Base-by-base conservation (phyloP, 2,329 filamentous ascomycete species). In the Tolypocladium ophioglossoides region DNA sequence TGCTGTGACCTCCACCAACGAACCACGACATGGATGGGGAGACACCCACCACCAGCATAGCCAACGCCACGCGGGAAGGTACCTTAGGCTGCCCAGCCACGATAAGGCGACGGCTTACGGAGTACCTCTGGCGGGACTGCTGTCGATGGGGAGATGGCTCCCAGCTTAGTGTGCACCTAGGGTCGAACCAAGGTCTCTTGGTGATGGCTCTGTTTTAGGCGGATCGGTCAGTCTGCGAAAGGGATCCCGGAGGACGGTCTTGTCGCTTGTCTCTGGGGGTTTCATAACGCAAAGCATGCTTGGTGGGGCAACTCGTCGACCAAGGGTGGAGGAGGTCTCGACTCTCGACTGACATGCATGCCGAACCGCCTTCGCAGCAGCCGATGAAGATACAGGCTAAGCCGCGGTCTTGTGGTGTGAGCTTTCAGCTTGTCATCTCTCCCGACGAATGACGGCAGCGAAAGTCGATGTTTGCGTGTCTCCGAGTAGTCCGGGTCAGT, bases 51-150 rank as follows among this genome's bases (percentile, higher is more conserved):
- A 53, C 54, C 27, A 7, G 2, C 27, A 44, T 16, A n/a, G 32
- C 27, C 22, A 32, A 50, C 56, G 55, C 56, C 56, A 58, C 56
- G 41, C 56, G 49, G 55, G 44, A 55, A 40, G 30, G 52, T 12
- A 46, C 51, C 41, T 46, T n/a, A 27, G 51, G 34, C 51, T 18
- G 37, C 39, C 51, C 39, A 35, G 30, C 39, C 51, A 22, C 30
- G 51, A 38, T 32, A 52, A 52, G 51, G 32, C 41, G 7, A n/a
- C 51, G 14, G 27, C 22, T 22, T 35, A 30, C n/a, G 30, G n/a
- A n/a, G n/a, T n/a, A 46, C 18, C 18, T 18, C 44, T 34, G 18
- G 18, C 20, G 14, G 3, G 50, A 44, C 12, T 44, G 20, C 48
- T 22, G 10, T 9, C 30, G 30, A 8, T 16, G n/a, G 14, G 14